phyloP scores from a whole-genome alignment of 1,284 basidiomycete genomes.

The Cryptococcus sp. region DNA sequence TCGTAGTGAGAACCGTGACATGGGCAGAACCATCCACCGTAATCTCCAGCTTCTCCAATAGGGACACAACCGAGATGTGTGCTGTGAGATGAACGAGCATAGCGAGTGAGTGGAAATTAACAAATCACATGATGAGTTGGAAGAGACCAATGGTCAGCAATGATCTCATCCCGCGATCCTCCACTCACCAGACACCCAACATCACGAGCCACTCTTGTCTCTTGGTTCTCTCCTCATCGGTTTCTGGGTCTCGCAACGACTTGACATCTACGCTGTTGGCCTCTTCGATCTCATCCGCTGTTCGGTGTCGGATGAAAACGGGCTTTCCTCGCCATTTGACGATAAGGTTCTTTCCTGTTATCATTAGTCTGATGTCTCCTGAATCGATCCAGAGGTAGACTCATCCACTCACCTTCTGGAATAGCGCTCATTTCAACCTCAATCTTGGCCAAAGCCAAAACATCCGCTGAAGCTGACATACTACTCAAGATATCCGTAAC shows the following conservation, averaged over 20 bases:
- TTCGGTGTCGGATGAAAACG: conserved; percentile 98
- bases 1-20: conserved; percentile 98
- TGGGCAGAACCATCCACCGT: conserved; percentile 97
- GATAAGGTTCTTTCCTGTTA: conserved; percentile 58
- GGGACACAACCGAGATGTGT: conserved; percentile 99
- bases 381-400: too few relatives aligned
- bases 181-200: conserved; percentile 1
- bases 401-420: conserved; percentile 77
- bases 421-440: conserved; percentile 89
- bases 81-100: conserved; percentile 58
- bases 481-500: conserved; percentile 92
- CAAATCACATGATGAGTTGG: background rate
- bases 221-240: conserved; percentile 82
- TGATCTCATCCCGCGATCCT: background rate
- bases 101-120: too few relatives aligned
- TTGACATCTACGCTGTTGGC: conserved; percentile 82
- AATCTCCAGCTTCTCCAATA: conserved; percentile 93
- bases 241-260: conserved; percentile 84
- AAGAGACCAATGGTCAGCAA: background rate
- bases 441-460: conserved; percentile 95
- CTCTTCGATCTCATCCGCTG: conserved; percentile 86
- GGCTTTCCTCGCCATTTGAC: conserved; percentile 99
- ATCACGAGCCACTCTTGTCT: conserved; percentile 81
- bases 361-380: background rate
- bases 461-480: conserved; percentile 96